phyloP scores from a whole-genome alignment of 1,284 basidiomycete species.

The Hymenochaete sp. region DNA sequence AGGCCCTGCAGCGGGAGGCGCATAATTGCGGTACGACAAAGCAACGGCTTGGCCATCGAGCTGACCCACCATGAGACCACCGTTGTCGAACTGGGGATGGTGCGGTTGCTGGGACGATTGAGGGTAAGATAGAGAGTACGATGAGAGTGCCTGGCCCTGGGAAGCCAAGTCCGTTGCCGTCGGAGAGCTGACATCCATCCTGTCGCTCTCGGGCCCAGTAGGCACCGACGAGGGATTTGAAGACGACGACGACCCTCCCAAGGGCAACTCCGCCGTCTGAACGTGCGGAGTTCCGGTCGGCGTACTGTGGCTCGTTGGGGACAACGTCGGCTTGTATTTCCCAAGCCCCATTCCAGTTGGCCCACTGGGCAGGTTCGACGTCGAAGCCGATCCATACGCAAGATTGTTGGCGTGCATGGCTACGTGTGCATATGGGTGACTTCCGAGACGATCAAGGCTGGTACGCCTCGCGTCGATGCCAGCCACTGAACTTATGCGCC shows the following conservation, averaged over 20 bases:
- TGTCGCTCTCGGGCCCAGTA: not conserved
- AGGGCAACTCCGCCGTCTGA: constrained; percentile 10
- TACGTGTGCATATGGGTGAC: constrained; percentile 53
- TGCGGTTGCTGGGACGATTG: constrained; percentile 8
- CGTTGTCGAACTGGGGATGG: not conserved
- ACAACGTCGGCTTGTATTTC: constrained; percentile 25
- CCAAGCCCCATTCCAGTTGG: too few relatives aligned
- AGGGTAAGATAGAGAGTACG: constrained; percentile 7
- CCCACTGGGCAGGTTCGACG: too few relatives aligned
- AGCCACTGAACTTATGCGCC: too few relatives aligned
- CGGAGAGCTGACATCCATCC: not conserved
- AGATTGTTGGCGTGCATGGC: constrained; percentile 48
- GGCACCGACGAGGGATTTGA: too few relatives aligned
- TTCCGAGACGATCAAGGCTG: constrained; percentile 53
- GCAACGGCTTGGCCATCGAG: constrained; percentile 35
- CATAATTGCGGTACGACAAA: constrained; percentile 39
- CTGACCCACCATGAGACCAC: not conserved
- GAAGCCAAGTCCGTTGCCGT: constrained; percentile 3
- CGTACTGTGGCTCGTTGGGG: constrained; percentile 17
- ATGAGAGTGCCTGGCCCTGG: not conserved
- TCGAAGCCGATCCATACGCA: constrained; percentile 34
- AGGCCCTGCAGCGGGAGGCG: constrained; percentile 56
- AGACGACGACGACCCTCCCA: too few relatives aligned
- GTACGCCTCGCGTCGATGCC: constrained; percentile 39
- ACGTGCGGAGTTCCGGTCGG: constrained; percentile 16